Percentiles rank a stretch among this genome's conserved stretches.
phyloP scores from a whole-genome alignment of 352 stramenopile species.

The Blastocystis sp. region DNA sequence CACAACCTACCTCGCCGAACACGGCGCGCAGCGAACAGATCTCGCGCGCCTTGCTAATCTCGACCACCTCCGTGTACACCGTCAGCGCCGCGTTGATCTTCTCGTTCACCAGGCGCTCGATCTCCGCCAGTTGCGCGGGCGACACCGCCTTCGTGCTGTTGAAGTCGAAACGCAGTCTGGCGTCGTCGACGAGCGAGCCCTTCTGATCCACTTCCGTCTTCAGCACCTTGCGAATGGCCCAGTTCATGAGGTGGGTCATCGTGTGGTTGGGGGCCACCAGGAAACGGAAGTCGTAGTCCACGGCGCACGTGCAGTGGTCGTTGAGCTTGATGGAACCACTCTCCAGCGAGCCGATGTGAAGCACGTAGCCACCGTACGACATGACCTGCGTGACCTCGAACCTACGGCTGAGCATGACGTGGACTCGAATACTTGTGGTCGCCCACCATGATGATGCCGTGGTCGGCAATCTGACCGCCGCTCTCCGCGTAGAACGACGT shows the following conservation, averaged over 20 bases:
- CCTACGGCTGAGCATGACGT: neutral
- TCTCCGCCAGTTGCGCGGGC: constrained; percentile 82
- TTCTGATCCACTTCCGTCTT: constrained; percentile 92
- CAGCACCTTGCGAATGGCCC: constrained; percentile 91
- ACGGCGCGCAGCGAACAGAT: constrained; percentile 95
- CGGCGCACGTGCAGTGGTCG: constrained; percentile 84
- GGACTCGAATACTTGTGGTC: constrained; percentile 17
- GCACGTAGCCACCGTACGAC: constrained; percentile 91
- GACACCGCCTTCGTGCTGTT: constrained; percentile 93
- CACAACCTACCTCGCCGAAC: constrained; percentile 89
- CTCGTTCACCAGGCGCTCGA: constrained; percentile 83
- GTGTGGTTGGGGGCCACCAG: constrained; percentile 96
- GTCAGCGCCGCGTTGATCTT: constrained; percentile 78
- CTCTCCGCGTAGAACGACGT: constrained; percentile 96
- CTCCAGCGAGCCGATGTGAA: constrained; percentile 88
- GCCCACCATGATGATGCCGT: constrained; percentile 82
- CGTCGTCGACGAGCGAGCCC: constrained; percentile 92
- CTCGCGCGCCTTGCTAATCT: constrained; percentile 88
- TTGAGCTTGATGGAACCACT: constrained; percentile 81
- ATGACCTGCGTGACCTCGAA: constrained; percentile 35
- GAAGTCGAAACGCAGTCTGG: constrained; percentile 98
- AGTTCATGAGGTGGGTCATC: constrained; percentile 99
- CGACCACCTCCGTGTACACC: constrained; percentile 87
- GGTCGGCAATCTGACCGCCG: constrained; percentile 93
- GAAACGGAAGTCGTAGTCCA: constrained; percentile 91